A percentile compares a stretch with the other conserved stretches of the same genome.
These are phyloP conservation scores for Penicillium thymicola DNA, from an alignment of 2,329 filamentous ascomycete species.

Conservation along the genomic window DNA sequence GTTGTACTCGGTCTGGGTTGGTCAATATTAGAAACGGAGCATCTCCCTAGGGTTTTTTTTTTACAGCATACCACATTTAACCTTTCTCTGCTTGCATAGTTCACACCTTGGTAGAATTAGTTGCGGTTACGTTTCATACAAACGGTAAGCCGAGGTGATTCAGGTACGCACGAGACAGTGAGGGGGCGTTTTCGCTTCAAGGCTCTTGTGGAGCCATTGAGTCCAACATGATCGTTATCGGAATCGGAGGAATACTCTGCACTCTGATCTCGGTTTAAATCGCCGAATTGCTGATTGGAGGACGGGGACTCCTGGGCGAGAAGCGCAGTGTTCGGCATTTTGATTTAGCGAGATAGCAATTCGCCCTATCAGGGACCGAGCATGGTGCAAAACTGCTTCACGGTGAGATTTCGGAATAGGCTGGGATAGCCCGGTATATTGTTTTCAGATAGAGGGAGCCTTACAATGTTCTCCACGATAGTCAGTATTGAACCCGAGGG, in stretches of 20 bases:
- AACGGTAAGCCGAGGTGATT: neutral
- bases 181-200: slow-evolving; percentile 40
- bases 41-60: neutral
- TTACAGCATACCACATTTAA: slow-evolving; percentile 42
- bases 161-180: slow-evolving; percentile 37
- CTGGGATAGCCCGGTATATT: neutral
- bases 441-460: neutral
- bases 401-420: slow-evolving; percentile 1
- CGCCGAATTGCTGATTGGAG: slow-evolving; percentile 19
- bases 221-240: slow-evolving; percentile 29
- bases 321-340: slow-evolving; percentile 34
- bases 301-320: slow-evolving; percentile 23
- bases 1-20: slow-evolving; percentile 50
- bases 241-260: slow-evolving; percentile 39
- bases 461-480: slow-evolving; percentile 1
- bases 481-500: slow-evolving; percentile 11
- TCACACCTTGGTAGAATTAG: slow-evolving; percentile 39
- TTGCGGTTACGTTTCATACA: neutral
- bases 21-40: slow-evolving; percentile 7
- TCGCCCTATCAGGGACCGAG: slow-evolving; percentile 21
- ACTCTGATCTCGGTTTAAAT: slow-evolving; percentile 31
- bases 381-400: slow-evolving; percentile 14
- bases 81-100: slow-evolving; percentile 45
- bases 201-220: slow-evolving; percentile 31
- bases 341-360: slow-evolving; percentile 30